Evolutionary conservation across 169 alveolate species (phyloP).

Genomic region (Sarcocystis neurona): DNA sequence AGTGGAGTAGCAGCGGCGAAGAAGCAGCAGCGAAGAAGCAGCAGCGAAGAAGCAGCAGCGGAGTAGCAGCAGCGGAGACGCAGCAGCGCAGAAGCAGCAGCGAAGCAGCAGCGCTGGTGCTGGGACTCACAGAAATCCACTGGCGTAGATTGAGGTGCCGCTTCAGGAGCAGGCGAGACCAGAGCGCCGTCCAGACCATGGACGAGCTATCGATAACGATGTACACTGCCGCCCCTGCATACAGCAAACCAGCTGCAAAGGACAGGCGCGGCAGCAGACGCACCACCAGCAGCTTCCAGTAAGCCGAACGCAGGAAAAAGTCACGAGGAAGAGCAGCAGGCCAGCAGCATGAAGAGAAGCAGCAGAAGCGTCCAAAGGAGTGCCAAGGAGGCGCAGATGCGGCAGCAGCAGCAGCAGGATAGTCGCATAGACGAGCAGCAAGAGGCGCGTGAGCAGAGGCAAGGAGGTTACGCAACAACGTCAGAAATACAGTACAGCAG

Average conservation of each 20-base stretch:
- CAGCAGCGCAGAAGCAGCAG: no score
- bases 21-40: no score
- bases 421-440: neutral
- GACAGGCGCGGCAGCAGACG: conserved; percentile 4
- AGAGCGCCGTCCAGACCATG: conserved; percentile 73
- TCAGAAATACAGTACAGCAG: no score
- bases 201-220: conserved; percentile 73
- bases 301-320: neutral
- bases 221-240: conserved; percentile 74
- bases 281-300: neutral
- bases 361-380: neutral
- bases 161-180: conserved; percentile 69
- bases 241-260: conserved; percentile 68
- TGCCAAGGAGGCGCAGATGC: neutral
- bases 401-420: neutral
- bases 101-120: no score
- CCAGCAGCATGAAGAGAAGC: no score
- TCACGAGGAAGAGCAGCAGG: neutral
- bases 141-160: conserved; percentile 58
- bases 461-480: neutral
- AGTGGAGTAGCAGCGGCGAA: no score
- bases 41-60: no score
- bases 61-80: no score
- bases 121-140: conserved; percentile 55
- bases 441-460: neutral